Evolutionary conservation across 495 filamentous ascomycete species (phyloP), one percentile per base, ranked within the genome.

Genomic region (Cercophora newfieldiana): DNA sequence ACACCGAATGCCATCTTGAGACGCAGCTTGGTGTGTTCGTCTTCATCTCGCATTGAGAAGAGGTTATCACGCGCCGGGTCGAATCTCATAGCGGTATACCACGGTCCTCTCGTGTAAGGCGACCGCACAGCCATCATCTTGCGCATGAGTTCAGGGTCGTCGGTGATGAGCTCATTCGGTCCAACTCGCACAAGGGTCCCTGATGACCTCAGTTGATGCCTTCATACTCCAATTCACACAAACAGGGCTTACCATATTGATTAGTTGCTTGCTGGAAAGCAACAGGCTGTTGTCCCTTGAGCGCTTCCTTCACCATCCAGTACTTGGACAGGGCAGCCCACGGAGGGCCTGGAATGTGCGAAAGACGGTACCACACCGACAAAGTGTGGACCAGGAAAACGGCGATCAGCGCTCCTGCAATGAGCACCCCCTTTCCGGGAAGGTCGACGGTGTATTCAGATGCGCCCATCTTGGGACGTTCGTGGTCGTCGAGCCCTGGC

Each of bases 51-150:
- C 28, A 68, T 71, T 1, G 74, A 71, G 14, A 76, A 65, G 47
- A 80, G 72, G 64, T 80, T 80, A 61, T 82, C 80, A 7, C 71
- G 68, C 50, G 71, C 73, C 4, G 79, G 79, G 55, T 81, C 73
- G 51, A 84, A 77, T 24, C 79, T 75, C 26, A 78, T 68, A 7
- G 72, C 78, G 6, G 74, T 68, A 71, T 83, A 83, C 75, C 31
- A 60, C 14, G 58, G 58, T 12, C 58, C 58, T 12, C 58, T 44
- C 31, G 30, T 60, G 14, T 60, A 60, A 6, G 58, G 19, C n/a
- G 58, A 60, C 1, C 58, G 21, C 4, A 60, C 58, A 19, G 58
- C 31, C 58, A 60, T 60, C 31, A 48, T 60, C 58, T 48, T 60
- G 31, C 58, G 58, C 28, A 83, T 65, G 0, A 81, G 66, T 47